A percentile compares a stretch with the other conserved stretches of the same genome.
These are phyloP conservation scores for Emergomyces orientalis DNA, from an alignment of 2,329 filamentous ascomycete species.

Conservation along the genomic window DNA sequence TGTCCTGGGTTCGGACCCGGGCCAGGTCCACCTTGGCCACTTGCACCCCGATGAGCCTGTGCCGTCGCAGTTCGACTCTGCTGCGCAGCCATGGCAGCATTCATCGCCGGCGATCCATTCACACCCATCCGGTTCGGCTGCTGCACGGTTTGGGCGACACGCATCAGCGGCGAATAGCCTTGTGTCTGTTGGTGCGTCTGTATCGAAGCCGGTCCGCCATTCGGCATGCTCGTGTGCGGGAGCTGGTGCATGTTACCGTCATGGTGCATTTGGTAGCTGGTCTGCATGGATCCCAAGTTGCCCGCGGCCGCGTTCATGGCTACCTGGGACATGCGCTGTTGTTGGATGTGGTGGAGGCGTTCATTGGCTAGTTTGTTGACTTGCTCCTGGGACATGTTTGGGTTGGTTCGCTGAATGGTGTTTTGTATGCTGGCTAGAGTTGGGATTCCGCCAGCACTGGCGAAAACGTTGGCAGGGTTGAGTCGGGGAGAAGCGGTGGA, in stretches of 20 bases:
- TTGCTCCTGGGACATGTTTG: slow-evolving; percentile 45
- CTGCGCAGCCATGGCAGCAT: slow-evolving; percentile 34
- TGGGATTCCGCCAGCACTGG: slow-evolving; percentile 43
- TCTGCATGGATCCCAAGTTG: slow-evolving; percentile 34
- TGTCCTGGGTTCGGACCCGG: not conserved
- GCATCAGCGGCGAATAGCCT: slow-evolving; percentile 46
- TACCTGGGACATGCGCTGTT: slow-evolving; percentile 42
- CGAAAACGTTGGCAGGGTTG: slow-evolving; percentile 42
- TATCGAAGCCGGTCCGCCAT: slow-evolving; percentile 28
- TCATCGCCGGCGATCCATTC: slow-evolving; percentile 37
- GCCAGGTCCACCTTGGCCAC: slow-evolving; percentile 31
- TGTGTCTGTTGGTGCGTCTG: slow-evolving; percentile 39
- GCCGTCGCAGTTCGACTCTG: slow-evolving; percentile 39
- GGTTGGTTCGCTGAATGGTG: slow-evolving; percentile 44
- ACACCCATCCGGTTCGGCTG: slow-evolving; percentile 34
- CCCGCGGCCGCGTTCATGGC: slow-evolving; percentile 45
- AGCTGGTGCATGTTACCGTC: slow-evolving; percentile 28
- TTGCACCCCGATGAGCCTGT: slow-evolving; percentile 38
- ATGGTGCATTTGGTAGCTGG: slow-evolving; percentile 35
- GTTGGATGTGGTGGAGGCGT: slow-evolving; percentile 38
- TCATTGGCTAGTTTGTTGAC: slow-evolving; percentile 46
- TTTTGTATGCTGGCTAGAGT: slow-evolving; percentile 46
- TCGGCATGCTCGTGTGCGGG: slow-evolving; percentile 20
- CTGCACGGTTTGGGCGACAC: slow-evolving; percentile 38
- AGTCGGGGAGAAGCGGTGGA: slow-evolving; percentile 41